Evolutionary conservation across 192 early-diverging fungal species (phyloP).

Genomic region (Cladochytrium replicatum): DNA sequence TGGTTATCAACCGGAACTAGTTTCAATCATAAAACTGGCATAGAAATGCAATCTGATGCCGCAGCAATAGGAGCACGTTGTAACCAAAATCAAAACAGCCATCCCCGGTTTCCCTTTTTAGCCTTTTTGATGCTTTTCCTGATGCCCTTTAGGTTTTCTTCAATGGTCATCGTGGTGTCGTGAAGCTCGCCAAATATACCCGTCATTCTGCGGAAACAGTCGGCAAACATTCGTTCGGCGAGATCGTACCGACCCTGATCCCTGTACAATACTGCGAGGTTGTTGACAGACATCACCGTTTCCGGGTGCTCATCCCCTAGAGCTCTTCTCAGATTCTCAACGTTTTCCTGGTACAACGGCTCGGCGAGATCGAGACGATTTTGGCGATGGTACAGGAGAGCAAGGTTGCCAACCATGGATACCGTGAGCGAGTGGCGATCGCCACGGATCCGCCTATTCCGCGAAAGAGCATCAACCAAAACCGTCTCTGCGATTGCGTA

Average conservation of each 20-base stretch:
- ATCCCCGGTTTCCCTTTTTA: no score
- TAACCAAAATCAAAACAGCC: no score
- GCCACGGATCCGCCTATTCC: background rate
- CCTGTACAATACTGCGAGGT: background rate
- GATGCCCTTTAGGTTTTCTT: no score
- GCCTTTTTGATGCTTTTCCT: no score
- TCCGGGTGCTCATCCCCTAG: background rate
- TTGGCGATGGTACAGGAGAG: background rate
- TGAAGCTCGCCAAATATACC: no score
- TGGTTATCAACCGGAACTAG: no score
- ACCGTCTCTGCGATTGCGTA: background rate
- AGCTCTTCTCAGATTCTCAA: background rate
- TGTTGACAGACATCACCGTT: background rate
- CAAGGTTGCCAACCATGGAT: background rate
- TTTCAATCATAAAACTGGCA: no score
- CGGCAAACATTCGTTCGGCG: background rate
- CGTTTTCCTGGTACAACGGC: background rate
- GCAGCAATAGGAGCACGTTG: no score
- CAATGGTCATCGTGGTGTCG: no score
- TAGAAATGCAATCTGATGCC: no score
- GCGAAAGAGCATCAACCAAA: background rate
- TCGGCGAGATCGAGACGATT: background rate
- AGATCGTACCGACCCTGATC: background rate
- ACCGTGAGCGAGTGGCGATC: background rate
- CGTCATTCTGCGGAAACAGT: no score